Percentiles rank a stretch among this genome's conserved stretches.
phyloP scores from a whole-genome alignment of 352 stramenopile genomes.

The Pythium brachiatum region DNA sequence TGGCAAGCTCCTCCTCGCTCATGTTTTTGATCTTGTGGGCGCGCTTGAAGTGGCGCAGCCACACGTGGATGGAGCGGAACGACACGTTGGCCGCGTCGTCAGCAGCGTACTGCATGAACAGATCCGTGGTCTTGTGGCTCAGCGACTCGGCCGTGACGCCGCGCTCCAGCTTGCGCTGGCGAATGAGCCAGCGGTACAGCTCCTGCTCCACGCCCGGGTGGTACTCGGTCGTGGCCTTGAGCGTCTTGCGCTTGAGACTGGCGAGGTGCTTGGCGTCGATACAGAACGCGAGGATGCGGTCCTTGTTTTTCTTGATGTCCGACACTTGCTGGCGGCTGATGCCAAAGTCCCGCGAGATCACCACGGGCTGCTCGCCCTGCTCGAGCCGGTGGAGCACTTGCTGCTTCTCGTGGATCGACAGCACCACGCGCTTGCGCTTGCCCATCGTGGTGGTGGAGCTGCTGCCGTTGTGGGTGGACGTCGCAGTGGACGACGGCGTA shows the following conservation, averaged over 20 bases:
- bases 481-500: conserved; percentile 15
- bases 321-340: conserved; percentile 83
- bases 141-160: conserved; percentile 48
- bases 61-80: conserved; percentile 47
- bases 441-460: conserved; percentile 2
- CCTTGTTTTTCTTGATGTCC: conserved; percentile 86
- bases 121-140: conserved; percentile 48
- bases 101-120: conserved; percentile 68
- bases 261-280: conserved; percentile 71
- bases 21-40: conserved; percentile 59
- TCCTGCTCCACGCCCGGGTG: conserved; percentile 78
- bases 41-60: conserved; percentile 69
- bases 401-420: conserved; percentile 84
- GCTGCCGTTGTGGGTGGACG: conserved; percentile 3
- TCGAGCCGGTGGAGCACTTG: conserved; percentile 75
- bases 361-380: conserved; percentile 56
- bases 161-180: conserved; percentile 50
- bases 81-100: conserved; percentile 35
- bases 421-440: conserved; percentile 82
- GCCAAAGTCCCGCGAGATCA: conserved; percentile 55
- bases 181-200: conserved; percentile 82
- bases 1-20: conserved; percentile 44
- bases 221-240: conserved; percentile 63
- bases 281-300: conserved; percentile 75
- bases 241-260: conserved; percentile 71